A percentile compares a stretch with the other conserved stretches of the same genome.
These are phyloP conservation scores for Ganoderma meredithae DNA, from an alignment of 1,284 basidiomycete genomes.

Conservation along the genomic window DNA sequence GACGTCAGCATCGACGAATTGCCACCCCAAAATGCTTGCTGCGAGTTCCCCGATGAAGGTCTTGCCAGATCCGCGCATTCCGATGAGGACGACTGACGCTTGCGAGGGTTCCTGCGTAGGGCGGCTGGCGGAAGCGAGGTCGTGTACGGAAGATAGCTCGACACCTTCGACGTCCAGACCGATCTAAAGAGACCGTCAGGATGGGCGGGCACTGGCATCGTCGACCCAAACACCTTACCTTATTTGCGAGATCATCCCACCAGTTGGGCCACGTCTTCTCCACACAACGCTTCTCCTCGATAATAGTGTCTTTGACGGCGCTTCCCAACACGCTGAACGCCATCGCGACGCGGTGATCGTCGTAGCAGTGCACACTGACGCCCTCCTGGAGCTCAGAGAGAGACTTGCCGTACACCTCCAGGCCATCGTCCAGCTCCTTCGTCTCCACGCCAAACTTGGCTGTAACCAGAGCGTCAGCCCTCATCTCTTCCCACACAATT, in stretches of 20 bases:
- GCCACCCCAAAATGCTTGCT: conserved; percentile 77
- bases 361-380: conserved; percentile 92
- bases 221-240: conserved; percentile 55
- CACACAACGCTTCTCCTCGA: conserved; percentile 98
- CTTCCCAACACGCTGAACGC: conserved; percentile 92
- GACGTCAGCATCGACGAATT: conserved; percentile 89
- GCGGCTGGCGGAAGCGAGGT: conserved; percentile 52
- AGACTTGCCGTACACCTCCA: conserved; percentile 87
- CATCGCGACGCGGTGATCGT: conserved; percentile 99
- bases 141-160: conserved; percentile 64
- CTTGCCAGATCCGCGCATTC: conserved; percentile 98
- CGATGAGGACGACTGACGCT: conserved; percentile 86
- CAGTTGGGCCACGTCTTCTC: conserved; percentile 99
- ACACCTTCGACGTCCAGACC: conserved; percentile 90
- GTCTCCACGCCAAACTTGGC: conserved; percentile 96
- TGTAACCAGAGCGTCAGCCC: conserved; percentile 41
- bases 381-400: conserved; percentile 68
- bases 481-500: neutral
- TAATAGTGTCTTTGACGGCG: conserved; percentile 76
- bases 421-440: conserved; percentile 91
- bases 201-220: conserved; percentile 10
- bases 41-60: conserved; percentile 88
- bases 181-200: conserved; percentile 59
- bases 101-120: conserved; percentile 49
- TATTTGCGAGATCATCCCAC: conserved; percentile 98